phyloP scores from a whole-genome alignment of 176 grass and related monocot genomes.

The Dendrocalamus sinicus region DNA sequence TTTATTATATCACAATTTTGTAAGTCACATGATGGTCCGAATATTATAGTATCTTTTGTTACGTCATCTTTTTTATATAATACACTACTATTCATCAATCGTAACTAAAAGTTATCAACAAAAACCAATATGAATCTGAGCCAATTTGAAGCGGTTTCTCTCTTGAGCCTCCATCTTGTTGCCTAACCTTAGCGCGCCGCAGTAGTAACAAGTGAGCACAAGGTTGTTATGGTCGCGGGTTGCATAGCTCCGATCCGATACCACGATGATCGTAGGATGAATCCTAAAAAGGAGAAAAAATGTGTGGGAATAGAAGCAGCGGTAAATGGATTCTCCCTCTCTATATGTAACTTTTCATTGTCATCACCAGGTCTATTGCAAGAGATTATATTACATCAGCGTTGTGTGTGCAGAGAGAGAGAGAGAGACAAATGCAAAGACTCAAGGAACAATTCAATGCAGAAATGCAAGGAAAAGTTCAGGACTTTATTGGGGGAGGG shows the following conservation, averaged over 20 bases:
- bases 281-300: not conserved
- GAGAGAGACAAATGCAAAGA: conserved; percentile 3
- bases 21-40: too few relatives aligned
- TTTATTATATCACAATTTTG: too few relatives aligned
- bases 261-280: not conserved
- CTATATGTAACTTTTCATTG: not conserved
- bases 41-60: too few relatives aligned
- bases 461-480: conserved; percentile 16
- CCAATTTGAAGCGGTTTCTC: too few relatives aligned
- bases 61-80: too few relatives aligned
- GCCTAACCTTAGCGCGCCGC: too few relatives aligned
- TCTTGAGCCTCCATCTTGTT: not conserved
- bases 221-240: not conserved
- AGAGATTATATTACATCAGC: not conserved
- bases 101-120: too few relatives aligned
- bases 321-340: not conserved
- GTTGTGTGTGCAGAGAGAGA: not conserved
- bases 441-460: not conserved
- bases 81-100: too few relatives aligned
- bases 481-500: conserved; percentile 35
- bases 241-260: not conserved
- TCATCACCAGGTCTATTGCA: not conserved
- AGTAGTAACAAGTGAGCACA: not conserved
- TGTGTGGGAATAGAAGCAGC: not conserved
- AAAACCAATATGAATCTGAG: too few relatives aligned